phyloP scores from a whole-genome alignment of 306 rosid genomes.

The Mucuna pruriens region DNA sequence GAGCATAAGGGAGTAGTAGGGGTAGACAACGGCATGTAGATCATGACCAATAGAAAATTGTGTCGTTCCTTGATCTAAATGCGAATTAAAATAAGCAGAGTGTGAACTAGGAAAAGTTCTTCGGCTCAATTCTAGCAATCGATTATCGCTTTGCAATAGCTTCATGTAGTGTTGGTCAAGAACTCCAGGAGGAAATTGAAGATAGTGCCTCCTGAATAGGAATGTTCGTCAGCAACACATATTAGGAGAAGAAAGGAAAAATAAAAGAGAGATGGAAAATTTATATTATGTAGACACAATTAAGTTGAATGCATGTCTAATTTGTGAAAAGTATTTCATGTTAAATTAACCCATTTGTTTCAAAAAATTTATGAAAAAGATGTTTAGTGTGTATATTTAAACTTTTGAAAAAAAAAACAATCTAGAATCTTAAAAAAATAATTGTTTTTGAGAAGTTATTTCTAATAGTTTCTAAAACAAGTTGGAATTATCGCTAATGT shows the following conservation, averaged over 20 bases:
- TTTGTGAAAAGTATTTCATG: not conserved
- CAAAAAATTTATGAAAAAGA: not conserved
- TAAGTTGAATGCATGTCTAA: not conserved
- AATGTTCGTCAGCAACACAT: not conserved
- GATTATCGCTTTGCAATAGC: constrained; percentile 42
- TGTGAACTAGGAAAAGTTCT: constrained; percentile 43
- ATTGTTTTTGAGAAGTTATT: not conserved
- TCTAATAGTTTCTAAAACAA: not conserved
- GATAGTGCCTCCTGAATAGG: constrained; percentile 3
- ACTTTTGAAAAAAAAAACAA: not conserved
- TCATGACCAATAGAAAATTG: constrained; percentile 8
- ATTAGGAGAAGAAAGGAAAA: not conserved
- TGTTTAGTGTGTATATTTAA: not conserved
- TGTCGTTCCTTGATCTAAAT: constrained; percentile 25
- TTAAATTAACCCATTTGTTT: not conserved
- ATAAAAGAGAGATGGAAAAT: not conserved
- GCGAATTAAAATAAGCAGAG: constrained; percentile 46
- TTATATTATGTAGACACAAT: not conserved
- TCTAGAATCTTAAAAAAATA: not conserved
- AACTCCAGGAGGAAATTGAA: constrained; percentile 47
- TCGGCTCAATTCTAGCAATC: constrained; percentile 46
- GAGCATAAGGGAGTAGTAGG: not conserved
- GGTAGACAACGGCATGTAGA: not conserved
- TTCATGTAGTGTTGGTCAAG: constrained; percentile 51
- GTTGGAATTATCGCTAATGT: not conserved